phyloP scores from a whole-genome alignment of 176 grass and related monocot species.

The Carex parvula region DNA sequence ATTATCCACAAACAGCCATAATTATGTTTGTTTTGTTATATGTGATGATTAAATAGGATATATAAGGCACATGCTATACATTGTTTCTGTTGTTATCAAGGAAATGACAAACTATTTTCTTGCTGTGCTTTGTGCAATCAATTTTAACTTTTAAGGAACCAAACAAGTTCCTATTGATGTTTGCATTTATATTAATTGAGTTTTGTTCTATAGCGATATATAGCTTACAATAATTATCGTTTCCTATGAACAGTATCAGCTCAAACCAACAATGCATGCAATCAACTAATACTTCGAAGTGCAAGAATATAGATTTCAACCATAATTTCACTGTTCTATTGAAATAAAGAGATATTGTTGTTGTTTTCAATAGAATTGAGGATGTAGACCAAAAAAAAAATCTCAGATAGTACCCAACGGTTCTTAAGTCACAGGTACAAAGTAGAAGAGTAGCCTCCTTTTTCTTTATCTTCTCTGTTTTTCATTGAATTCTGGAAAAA shows the following conservation, averaged over 20 bases:
- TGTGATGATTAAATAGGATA: background rate
- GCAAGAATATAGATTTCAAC: background rate
- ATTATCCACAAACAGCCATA: conserved; percentile 7
- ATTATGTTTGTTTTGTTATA: background rate
- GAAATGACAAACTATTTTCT: background rate
- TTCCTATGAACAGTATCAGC: background rate
- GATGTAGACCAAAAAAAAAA: background rate
- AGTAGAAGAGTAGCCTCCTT: background rate
- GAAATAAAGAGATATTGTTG: background rate
- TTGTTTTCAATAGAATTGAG: background rate
- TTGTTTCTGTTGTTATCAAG: background rate
- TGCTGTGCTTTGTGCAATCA: background rate
- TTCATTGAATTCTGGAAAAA: too few species aligned
- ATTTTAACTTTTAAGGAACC: background rate
- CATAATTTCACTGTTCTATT: background rate
- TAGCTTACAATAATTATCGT: background rate
- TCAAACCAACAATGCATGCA: background rate
- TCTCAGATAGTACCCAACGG: background rate
- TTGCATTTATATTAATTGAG: background rate
- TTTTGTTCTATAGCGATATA: background rate
- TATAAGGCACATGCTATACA: background rate
- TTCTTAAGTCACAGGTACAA: background rate
- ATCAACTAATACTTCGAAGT: background rate
- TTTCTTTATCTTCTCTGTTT: background rate
- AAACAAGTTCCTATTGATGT: background rate